phyloP scores from a whole-genome alignment of 2,329 filamentous ascomycete species.

The Botrytis pseudocinerea region DNA sequence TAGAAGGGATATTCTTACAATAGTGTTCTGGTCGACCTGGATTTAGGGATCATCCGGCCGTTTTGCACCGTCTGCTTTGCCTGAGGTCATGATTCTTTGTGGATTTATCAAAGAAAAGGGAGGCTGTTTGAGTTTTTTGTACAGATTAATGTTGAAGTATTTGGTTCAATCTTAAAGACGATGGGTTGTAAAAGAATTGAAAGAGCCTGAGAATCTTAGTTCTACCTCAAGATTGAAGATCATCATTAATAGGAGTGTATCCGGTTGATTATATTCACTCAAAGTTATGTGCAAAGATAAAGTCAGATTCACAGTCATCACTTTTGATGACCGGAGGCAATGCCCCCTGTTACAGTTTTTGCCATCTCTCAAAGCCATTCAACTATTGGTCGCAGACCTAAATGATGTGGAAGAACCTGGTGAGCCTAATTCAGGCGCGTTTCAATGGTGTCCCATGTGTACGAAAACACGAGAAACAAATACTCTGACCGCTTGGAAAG shows the following conservation, averaged over 20 bases:
- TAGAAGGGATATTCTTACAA: neutral
- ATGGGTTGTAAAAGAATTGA: neutral
- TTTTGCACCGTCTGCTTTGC: neutral
- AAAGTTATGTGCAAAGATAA: neutral
- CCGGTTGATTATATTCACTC: neutral
- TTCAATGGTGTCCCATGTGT: conserved; percentile 17
- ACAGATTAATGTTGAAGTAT: neutral
- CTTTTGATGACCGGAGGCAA: neutral
- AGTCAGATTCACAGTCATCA: neutral
- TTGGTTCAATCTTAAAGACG: neutral
- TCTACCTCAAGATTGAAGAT: neutral
- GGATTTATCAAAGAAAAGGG: neutral
- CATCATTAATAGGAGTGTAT: neutral
- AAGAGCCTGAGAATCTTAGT: neutral
- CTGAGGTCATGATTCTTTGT: neutral
- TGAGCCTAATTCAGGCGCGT: neutral
- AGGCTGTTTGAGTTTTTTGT: neutral
- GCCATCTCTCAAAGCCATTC: neutral
- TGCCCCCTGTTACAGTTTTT: neutral
- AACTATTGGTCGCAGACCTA: conserved; percentile 3
- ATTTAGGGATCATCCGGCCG: neutral
- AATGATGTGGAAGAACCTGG: neutral
- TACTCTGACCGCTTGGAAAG: conserved; percentile 14
- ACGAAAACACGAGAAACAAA: conserved; percentile 10
- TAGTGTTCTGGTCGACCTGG: neutral